A percentile compares a stretch with the other conserved stretches of the same genome.
phyloP scores from a whole-genome alignment of 2,329 filamentous ascomycete genomes.

The Cladosporium halotolerans region DNA sequence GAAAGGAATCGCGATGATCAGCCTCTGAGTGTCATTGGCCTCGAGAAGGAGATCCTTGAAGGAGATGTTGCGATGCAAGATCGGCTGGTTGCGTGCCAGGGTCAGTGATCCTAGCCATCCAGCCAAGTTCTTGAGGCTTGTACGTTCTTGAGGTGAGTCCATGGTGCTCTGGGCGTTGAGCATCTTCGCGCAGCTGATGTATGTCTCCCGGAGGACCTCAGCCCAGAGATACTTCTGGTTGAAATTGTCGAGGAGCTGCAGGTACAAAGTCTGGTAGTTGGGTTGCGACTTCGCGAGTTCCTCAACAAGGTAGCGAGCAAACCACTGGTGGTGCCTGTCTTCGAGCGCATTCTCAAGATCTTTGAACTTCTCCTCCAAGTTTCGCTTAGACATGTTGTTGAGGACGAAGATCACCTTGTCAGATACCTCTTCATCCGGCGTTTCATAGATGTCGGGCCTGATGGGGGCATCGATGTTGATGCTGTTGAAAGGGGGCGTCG shows the following conservation, averaged over 20 bases:
- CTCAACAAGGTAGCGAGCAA: conserved; percentile 88
- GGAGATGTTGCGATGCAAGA: conserved; percentile 92
- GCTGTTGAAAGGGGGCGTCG: conserved; percentile 67
- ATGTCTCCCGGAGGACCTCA: conserved; percentile 90
- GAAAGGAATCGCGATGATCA: conserved; percentile 91
- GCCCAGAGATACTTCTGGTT: conserved; percentile 72
- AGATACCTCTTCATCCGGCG: conserved; percentile 77
- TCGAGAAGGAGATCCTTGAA: conserved; percentile 95
- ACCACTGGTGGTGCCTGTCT: conserved; percentile 87
- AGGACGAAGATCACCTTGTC: conserved; percentile 93
- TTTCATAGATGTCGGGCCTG: conserved; percentile 61
- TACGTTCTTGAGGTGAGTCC: conserved; percentile 75
- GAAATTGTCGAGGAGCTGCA: conserved; percentile 80
- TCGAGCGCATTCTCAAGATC: conserved; percentile 76
- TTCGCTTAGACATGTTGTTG: conserved; percentile 91
- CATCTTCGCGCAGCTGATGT: conserved; percentile 75
- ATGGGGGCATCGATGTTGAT: conserved; percentile 68
- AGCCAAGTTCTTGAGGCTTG: conserved; percentile 86
- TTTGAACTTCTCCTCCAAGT: conserved; percentile 73
- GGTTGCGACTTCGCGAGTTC: conserved; percentile 95
- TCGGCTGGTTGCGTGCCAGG: conserved; percentile 86
- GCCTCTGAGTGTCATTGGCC: conserved; percentile 83
- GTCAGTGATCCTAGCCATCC: conserved; percentile 91
- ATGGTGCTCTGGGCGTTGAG: conserved; percentile 85
- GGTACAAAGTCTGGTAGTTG: conserved; percentile 90